Evolutionary conservation across 352 stramenopile genomes (phyloP), one percentile per base, ranked within the genome.

Genomic region (Phytopythium aichiense): DNA sequence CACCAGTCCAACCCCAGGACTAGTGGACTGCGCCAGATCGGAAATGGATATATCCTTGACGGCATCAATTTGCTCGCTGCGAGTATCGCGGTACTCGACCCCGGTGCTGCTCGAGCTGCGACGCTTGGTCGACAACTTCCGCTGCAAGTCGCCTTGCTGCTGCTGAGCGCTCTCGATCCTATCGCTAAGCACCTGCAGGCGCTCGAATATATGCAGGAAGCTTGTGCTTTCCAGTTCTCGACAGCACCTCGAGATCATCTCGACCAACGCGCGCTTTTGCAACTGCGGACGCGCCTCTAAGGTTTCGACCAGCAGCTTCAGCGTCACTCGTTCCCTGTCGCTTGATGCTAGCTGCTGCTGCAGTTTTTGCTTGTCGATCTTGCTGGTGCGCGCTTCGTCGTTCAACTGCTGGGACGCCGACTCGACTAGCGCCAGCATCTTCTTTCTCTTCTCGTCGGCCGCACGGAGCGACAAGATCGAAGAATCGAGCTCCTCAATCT

Each of bases 211-310:
- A 16, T 56, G 28, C 50, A 28, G 12, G 8, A 56, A 42, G 50
- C 25, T 42, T 1, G 35, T 38, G 23, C 38, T 67, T 66, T 69
- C 30, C 22, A 56, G 61, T 31, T 74, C 66, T 53, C 72, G 64
- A 58, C 79, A 63, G 25, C 56, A 77, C 7, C 63, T 60, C 28
- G 66, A 30, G 0, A 85, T 56, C 66, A 85, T 80, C 57, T 82
- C 72, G 12, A 68, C 63, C 37, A 85, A 70, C 20, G 72, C 69
- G 52, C 72, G 61, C 16, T 68, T 66, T 46, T 85, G 71, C 33
- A 85, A 42, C 31, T 71, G 54, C 0, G 76, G 73, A 12, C 76
- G 71, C 1, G 72, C 71, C 60, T 82, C 68, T 31, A 85, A 58
- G 4, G 76, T 85, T 42, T 81, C 66, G 5, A 85, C 71, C 8